phyloP scores from a whole-genome alignment of 106 monocot genomes.

The Dioscorea zingiberensis region DNA sequence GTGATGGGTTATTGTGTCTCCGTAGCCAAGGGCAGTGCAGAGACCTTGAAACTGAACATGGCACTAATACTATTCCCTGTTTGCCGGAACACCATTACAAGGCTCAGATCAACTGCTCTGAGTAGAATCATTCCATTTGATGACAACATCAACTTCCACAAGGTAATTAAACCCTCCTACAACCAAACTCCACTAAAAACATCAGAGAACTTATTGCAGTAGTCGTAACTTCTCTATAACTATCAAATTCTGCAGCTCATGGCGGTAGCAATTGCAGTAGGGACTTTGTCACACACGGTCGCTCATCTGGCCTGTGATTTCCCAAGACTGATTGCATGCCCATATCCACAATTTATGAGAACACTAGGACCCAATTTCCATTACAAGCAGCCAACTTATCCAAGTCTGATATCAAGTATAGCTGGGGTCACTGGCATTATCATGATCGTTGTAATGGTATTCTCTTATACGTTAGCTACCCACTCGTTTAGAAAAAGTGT shows the following conservation, averaged over 20 bases:
- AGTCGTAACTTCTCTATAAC: not conserved
- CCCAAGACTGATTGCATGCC: conserved; percentile 57
- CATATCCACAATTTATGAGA: conserved; percentile 46
- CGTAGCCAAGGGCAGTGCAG: conserved; percentile 89
- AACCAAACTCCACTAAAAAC: not conserved
- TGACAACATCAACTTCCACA: conserved; percentile 97
- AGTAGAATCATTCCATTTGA: conserved; percentile 73
- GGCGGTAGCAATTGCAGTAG: conserved; percentile 58
- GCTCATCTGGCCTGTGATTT: conserved; percentile 78
- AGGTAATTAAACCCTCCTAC: conserved; percentile 26
- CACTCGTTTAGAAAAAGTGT: conserved; percentile 80
- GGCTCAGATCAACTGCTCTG: conserved; percentile 71
- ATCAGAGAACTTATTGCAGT: too few species aligned
- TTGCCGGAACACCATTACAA: conserved; percentile 80
- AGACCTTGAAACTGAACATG: conserved; percentile 95
- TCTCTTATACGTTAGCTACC: conserved; percentile 83
- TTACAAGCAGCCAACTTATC: conserved; percentile 77
- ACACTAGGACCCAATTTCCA: conserved; percentile 55
- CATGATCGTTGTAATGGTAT: conserved; percentile 78
- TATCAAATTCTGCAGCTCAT: conserved; percentile 28
- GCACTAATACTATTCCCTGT: conserved; percentile 87
- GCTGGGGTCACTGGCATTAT: conserved; percentile 78
- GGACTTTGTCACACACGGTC: conserved; percentile 45
- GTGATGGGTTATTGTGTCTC: conserved; percentile 96
- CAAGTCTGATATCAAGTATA: conserved; percentile 34